A percentile compares a stretch with the other conserved stretches of the same genome.
Evolutionary conservation across 768 basidiomycete genomes (phyloP).

Genomic region (Naganishia friedmannii): DNA sequence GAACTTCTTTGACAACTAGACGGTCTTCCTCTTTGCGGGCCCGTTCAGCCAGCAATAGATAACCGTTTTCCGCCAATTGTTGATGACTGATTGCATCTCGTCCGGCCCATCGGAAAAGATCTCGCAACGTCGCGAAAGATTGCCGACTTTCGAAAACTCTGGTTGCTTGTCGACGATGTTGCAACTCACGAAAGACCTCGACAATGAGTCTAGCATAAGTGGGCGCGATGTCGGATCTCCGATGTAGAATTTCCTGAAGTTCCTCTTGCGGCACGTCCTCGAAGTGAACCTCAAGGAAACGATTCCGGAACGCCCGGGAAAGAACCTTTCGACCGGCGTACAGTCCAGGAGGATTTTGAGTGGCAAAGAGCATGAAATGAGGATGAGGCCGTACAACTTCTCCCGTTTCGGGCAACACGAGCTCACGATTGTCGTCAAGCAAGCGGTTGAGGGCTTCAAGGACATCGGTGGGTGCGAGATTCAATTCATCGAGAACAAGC

Average conservation of each 20-base stretch:
- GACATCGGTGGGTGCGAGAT: slow-evolving; percentile 95
- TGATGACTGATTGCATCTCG: slow-evolving; percentile 84
- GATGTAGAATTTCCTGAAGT: slow-evolving; percentile 87
- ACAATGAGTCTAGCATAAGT: slow-evolving; percentile 90
- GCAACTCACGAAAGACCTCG: slow-evolving; percentile 83
- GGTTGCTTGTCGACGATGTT: slow-evolving; percentile 81
- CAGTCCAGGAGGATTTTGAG: slow-evolving; percentile 93
- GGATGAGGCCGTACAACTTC: slow-evolving; percentile 91
- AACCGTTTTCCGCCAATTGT: slow-evolving; percentile 90
- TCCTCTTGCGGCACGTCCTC: slow-evolving; percentile 93
- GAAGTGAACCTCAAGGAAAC: slow-evolving; percentile 96
- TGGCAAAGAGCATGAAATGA: slow-evolving; percentile 96
- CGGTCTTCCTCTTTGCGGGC: slow-evolving; percentile 81
- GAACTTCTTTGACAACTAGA: slow-evolving; percentile 80
- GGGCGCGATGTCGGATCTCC: slow-evolving; percentile 86
- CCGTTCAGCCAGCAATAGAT: slow-evolving; percentile 94
- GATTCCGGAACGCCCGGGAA: slow-evolving; percentile 92
- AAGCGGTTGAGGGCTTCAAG: slow-evolving; percentile 94
- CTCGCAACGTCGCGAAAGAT: slow-evolving; percentile 91
- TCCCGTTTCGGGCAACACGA: slow-evolving; percentile 91
- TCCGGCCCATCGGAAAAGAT: slow-evolving; percentile 95
- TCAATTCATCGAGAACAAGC: slow-evolving; percentile 97
- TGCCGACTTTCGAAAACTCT: slow-evolving; percentile 97
- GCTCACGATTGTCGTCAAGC: slow-evolving; percentile 93
- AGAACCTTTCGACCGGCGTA: slow-evolving; percentile 93